Evolutionary conservation across 805 yeast genomes (phyloP), one percentile per base, ranked within the genome.

Genomic region (Sugiyamaella americana): DNA sequence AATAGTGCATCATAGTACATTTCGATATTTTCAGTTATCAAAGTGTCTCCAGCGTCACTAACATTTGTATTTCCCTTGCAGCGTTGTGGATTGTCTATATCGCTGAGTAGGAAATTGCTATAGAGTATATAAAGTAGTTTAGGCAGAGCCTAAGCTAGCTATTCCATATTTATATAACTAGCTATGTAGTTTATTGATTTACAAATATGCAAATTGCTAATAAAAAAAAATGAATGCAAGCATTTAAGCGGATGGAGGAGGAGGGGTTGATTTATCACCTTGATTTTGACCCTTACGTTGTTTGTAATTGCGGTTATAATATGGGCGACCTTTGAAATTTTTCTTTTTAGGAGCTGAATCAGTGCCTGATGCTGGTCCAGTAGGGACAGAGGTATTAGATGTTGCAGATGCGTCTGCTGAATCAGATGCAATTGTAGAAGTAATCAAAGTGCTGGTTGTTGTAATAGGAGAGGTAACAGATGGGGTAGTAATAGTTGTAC

Each of bases 1-100:
- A 32, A n/a, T 18, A 32, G 53, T 51, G 51, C 49, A 47, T 51
- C 51, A 51, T 48, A 51, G 53, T 51, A 51, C 53, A 44, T 37
- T 45, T 37, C 32, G 50, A 40, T 23, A 16, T 26, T 24, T 30
- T 38, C 29, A 24, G 37, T 11, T 45, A 26, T 40, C 51, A 43
- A 37, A 38, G 51, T 40, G 53, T 50, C 53, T 50, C 53, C 53
- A 50, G 45, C 37, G 53, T 20, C 50, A 51, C 53, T 21, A 32
- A 51, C 53, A 51, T 35, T 35, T 5, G n/a, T 35, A 11, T 17
- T 35, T 11, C 13, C n/a, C n/a, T 29, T 29, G n/a, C n/a, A n/a
- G n/a, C n/a, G n/a, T n/a, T n/a, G n/a, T n/a, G n/a, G n/a, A n/a
- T n/a, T n/a, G n/a, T n/a, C n/a, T n/a, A n/a, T 26, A 8, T 26